These are phyloP conservation scores for Dioszegia hungarica DNA, from an alignment of 768 basidiomycete genomes.

Conservation along the genomic window DNA sequence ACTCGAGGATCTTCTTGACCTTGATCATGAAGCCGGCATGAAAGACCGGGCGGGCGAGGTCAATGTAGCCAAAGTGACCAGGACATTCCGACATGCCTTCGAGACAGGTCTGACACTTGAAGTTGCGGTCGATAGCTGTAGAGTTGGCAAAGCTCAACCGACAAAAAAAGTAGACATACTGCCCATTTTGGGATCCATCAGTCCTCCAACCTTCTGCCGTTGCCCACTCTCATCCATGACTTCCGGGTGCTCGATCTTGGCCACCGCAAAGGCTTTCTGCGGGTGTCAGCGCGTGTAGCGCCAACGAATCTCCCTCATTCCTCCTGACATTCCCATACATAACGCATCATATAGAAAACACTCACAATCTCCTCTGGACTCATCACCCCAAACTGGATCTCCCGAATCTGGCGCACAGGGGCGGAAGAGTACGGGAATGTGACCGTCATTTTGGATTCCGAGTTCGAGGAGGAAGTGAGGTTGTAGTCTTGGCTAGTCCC, in stretches of 20 bases:
- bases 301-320: not conserved
- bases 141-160: slow-evolving; percentile 4
- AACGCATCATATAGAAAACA: slow-evolving; percentile 20
- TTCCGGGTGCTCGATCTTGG: slow-evolving; percentile 97
- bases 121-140: slow-evolving; percentile 49
- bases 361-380: slow-evolving; percentile 97
- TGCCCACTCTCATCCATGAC: slow-evolving; percentile 91
- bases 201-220: slow-evolving; percentile 82
- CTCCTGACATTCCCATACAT: not conserved
- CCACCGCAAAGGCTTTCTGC: slow-evolving; percentile 97
- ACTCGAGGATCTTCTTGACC: slow-evolving; percentile 99
- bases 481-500: not conserved
- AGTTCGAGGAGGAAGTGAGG: not conserved
- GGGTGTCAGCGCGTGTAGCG: slow-evolving; percentile 16
- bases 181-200: slow-evolving; percentile 98
- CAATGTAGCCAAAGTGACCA: slow-evolving; percentile 98
- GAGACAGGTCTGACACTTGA: slow-evolving; percentile 98
- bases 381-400: slow-evolving; percentile 97
- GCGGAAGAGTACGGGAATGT: slow-evolving; percentile 71
- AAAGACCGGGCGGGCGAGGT: slow-evolving; percentile 92
- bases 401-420: slow-evolving; percentile 89
- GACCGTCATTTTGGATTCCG: slow-evolving; percentile 29
- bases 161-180: slow-evolving; percentile 50
- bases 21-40: slow-evolving; percentile 94
- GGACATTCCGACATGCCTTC: slow-evolving; percentile 99